phyloP scores from a whole-genome alignment of 2,329 filamentous ascomycete genomes.

The Albifimbria verrucaria region DNA sequence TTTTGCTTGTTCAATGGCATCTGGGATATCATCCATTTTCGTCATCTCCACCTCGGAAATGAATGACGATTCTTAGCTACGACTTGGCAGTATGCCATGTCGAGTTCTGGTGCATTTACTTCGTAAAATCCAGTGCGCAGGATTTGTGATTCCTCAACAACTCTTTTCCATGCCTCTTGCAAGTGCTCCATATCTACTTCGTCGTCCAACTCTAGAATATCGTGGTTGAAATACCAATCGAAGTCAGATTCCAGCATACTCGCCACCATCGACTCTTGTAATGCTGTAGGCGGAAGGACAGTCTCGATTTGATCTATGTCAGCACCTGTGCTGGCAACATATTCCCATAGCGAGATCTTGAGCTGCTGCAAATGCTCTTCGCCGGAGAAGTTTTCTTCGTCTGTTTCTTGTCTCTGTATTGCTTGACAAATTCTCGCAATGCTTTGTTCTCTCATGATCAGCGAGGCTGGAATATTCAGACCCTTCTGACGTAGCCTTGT shows the following conservation, averaged over 20 bases:
- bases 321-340: slow-evolving; percentile 30
- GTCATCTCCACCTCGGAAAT: slow-evolving; percentile 21
- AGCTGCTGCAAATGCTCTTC: slow-evolving; percentile 14
- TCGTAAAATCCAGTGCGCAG: slow-evolving; percentile 71
- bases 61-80: slow-evolving; percentile 26
- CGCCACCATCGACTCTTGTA: slow-evolving; percentile 83
- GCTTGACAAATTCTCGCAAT: slow-evolving; percentile 54
- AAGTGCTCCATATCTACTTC: slow-evolving; percentile 55
- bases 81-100: slow-evolving; percentile 48
- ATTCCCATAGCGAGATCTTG: slow-evolving; percentile 31
- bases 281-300: slow-evolving; percentile 71
- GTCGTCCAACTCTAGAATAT: slow-evolving; percentile 61
- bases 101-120: slow-evolving; percentile 57
- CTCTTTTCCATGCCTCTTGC: slow-evolving; percentile 56
- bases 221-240: slow-evolving; percentile 79
- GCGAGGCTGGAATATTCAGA: slow-evolving; percentile 65
- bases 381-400: not conserved
- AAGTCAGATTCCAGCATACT: slow-evolving; percentile 77
- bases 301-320: slow-evolving; percentile 45
- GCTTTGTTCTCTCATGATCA: slow-evolving; percentile 70
- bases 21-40: slow-evolving; percentile 28
- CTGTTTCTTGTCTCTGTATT: not conserved
- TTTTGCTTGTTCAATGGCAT: slow-evolving; percentile 33
- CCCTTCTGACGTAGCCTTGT: slow-evolving; percentile 62
- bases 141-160: slow-evolving; percentile 63